phyloP scores from a whole-genome alignment of 768 basidiomycete genomes.

The Gautieria morchelliformis region DNA sequence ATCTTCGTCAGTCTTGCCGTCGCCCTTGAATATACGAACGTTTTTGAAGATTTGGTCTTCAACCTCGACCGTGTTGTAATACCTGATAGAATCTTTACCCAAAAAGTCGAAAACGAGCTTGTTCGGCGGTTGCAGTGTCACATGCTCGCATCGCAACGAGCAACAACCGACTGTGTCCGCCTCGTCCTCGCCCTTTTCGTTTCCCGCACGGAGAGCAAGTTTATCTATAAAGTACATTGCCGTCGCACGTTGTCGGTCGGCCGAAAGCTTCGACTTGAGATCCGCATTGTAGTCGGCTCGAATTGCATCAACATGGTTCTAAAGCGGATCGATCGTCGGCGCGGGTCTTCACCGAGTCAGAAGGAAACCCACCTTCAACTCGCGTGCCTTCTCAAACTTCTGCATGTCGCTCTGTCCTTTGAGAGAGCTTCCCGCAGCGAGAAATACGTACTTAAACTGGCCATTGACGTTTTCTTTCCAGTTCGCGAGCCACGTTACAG shows the following conservation, averaged over 20 bases:
- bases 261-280: conserved; percentile 86
- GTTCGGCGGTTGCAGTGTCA: conserved; percentile 83
- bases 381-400: conserved; percentile 97
- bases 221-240: conserved; percentile 99
- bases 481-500: conserved; percentile 96
- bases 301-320: conserved; percentile 89
- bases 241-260: conserved; percentile 92
- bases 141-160: conserved; percentile 92
- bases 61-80: conserved; percentile 86
- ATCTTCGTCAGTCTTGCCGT: conserved; percentile 80
- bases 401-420: conserved; percentile 97
- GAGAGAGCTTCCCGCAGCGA: conserved; percentile 93
- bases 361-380: conserved; percentile 67
- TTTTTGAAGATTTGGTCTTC: conserved; percentile 96
- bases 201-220: conserved; percentile 94
- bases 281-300: conserved; percentile 81
- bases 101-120: conserved; percentile 93
- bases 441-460: conserved; percentile 94
- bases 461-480: conserved; percentile 99
- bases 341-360: not conserved
- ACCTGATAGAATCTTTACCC: conserved; percentile 98
- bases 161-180: conserved; percentile 99
- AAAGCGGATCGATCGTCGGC: conserved; percentile 8
- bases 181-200: conserved; percentile 99
- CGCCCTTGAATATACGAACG: conserved; percentile 86